A percentile compares a stretch with the other conserved stretches of the same genome.
Evolutionary conservation across 371 early-diverging fungal genomes (phyloP).

Genomic region (Cokeromyces recurvatus): DNA sequence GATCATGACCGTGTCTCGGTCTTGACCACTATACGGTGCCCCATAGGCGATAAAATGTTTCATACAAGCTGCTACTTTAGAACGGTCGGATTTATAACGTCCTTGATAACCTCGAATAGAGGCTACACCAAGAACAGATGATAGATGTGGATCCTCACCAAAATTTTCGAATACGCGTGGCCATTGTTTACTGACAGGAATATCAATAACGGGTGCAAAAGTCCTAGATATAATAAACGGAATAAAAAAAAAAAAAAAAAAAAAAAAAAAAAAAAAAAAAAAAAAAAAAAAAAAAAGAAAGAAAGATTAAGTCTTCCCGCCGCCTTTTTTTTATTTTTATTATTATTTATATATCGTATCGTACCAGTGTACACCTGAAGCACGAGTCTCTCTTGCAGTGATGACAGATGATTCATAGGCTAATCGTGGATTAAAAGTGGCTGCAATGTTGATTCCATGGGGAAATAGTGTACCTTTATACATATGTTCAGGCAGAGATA

Average conservation of each 20-base stretch:
- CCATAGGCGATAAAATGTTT: conserved; percentile 48
- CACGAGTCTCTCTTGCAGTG: conserved; percentile 43
- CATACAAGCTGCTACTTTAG: conserved; percentile 52
- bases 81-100: conserved; percentile 50
- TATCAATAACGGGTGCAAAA: conserved; percentile 63
- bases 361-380: conserved; percentile 40
- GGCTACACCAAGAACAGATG: conserved; percentile 49
- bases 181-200: conserved; percentile 66
- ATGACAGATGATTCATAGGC: conserved; percentile 48
- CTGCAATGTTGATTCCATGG: conserved; percentile 48
- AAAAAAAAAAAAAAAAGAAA: no score
- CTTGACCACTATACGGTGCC: conserved; percentile 51
- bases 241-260: no score
- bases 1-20: conserved; percentile 56
- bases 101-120: conserved; percentile 63
- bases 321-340: no score
- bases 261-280: no score
- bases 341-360: neutral
- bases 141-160: conserved; percentile 58
- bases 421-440: conserved; percentile 43
- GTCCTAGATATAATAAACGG: no score
- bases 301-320: no score
- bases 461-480: conserved; percentile 54
- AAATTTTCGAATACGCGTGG: conserved; percentile 61
- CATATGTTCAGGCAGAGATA: no score